phyloP scores from a whole-genome alignment of 139 green algal species.

The Mychonastes homosphaera region DNA sequence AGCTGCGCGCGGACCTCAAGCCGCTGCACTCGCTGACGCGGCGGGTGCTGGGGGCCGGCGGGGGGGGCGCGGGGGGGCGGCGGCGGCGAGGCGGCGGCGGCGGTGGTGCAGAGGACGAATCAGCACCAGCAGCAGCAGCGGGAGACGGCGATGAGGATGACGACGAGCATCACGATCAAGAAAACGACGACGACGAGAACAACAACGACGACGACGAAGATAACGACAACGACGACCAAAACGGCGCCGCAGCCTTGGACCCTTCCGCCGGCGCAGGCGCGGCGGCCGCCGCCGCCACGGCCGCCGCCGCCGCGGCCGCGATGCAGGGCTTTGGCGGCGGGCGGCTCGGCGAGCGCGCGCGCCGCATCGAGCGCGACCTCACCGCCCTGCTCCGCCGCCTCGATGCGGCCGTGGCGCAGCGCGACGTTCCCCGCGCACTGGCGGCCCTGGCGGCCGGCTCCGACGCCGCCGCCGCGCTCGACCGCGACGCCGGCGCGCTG shows the following conservation, averaged over 20 bases:
- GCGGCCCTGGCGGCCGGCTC: constrained; percentile 13
- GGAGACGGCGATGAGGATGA: not conserved
- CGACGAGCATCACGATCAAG: not conserved
- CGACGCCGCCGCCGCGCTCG: constrained; percentile 14
- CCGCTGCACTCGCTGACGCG: constrained; percentile 1
- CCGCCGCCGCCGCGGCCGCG: not conserved
- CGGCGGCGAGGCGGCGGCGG: not conserved
- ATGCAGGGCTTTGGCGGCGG: constrained; percentile 14
- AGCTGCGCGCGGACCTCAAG: no score
- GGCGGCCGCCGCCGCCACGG: not conserved
- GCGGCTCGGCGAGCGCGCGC: not conserved
- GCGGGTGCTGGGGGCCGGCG: not conserved
- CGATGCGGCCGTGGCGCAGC: constrained; percentile 17
- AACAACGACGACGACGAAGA: not conserved
- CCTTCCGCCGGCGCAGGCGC: not conserved
- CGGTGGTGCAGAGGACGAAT: not conserved
- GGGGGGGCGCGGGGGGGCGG: not conserved
- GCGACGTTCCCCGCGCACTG: not conserved
- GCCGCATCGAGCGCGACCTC: not conserved
- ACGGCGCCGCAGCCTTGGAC: no score
- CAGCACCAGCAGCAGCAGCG: not conserved
- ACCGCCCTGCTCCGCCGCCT: not conserved
- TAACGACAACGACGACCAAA: no score
- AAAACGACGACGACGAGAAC: not conserved
- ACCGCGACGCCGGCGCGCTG: constrained; percentile 17